Conservation (phyloP, 1,284 basidiomycete species). For the Flammula alnicola region DNA sequence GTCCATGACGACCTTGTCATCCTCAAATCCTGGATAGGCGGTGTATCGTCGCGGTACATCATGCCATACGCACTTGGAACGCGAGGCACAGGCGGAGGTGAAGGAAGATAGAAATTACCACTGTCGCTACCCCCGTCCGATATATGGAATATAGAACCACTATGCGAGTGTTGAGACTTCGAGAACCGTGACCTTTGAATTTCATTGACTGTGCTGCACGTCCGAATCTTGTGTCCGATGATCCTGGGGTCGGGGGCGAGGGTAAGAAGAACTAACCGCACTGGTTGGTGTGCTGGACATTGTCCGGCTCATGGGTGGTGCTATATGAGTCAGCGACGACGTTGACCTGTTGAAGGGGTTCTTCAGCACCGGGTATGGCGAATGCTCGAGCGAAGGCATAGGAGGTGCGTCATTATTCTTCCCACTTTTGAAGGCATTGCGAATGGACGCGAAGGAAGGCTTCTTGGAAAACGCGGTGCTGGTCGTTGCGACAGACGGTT, state of each 20-base stretch:
- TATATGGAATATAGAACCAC: slow-evolving; percentile 69
- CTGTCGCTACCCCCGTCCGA: slow-evolving; percentile 75
- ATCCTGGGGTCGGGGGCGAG: slow-evolving; percentile 68
- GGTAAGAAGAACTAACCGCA: slow-evolving; percentile 42
- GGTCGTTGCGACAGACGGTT: slow-evolving; percentile 66
- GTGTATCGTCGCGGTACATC: slow-evolving; percentile 52
- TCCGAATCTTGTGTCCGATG: slow-evolving; percentile 47
- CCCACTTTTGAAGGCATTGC: slow-evolving; percentile 84
- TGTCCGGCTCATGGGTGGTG: slow-evolving; percentile 29
- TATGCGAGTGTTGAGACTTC: slow-evolving; percentile 75
- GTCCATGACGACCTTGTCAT: slow-evolving; percentile 68
- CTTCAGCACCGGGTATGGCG: slow-evolving; percentile 70
- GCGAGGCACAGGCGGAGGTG: slow-evolving; percentile 78
- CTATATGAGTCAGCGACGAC: slow-evolving; percentile 61
- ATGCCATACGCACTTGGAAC: slow-evolving; percentile 64
- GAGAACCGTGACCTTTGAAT: slow-evolving; percentile 57
- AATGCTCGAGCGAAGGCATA: slow-evolving; percentile 66
- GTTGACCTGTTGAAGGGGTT: slow-evolving; percentile 82
- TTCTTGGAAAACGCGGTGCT: slow-evolving; percentile 71
- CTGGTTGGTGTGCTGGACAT: slow-evolving; percentile 33
- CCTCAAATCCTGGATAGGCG: slow-evolving; percentile 57
- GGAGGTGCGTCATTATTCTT: slow-evolving; percentile 63
- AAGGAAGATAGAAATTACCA: slow-evolving; percentile 53
- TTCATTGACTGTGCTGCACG: slow-evolving; percentile 48
- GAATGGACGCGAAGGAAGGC: slow-evolving; percentile 83